A percentile compares a stretch with the other conserved stretches of the same genome.
These are phyloP conservation scores for Avena eriantha DNA, from an alignment of 176 grass and related monocot genomes.

Conservation along the genomic window DNA sequence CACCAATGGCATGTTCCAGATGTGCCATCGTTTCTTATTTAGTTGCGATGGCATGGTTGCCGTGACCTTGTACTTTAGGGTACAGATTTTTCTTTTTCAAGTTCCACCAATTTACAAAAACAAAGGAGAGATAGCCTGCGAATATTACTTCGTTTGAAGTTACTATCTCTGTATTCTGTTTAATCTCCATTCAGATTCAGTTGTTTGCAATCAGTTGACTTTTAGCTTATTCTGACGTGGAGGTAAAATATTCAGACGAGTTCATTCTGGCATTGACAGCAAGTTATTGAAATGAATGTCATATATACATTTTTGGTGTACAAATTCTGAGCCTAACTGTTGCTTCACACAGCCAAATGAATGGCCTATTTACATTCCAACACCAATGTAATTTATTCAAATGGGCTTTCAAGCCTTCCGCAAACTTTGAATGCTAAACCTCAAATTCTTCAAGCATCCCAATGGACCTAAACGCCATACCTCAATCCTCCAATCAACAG, in stretches of 20 bases:
- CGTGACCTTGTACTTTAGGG: slow-evolving; percentile 41
- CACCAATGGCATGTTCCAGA: slow-evolving; percentile 1
- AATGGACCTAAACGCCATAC: slow-evolving; percentile 7
- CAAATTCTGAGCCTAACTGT: not conserved
- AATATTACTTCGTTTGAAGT: not conserved
- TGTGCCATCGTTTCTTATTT: slow-evolving; percentile 43
- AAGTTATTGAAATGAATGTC: not conserved
- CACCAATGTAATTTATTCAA: not conserved
- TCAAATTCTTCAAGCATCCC: slow-evolving; percentile 28
- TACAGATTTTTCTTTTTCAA: not conserved
- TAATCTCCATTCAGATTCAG: not conserved
- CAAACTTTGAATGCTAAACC: not conserved
- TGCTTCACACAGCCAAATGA: not conserved
- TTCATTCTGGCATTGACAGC: not conserved
- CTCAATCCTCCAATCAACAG: not conserved
- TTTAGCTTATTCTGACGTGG: not conserved
- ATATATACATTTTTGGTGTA: not conserved
- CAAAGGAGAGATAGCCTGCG: not conserved
- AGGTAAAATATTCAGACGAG: slow-evolving; percentile 22
- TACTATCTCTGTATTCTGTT: not conserved
- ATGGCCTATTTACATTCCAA: slow-evolving; percentile 11
- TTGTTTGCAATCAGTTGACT: not conserved
- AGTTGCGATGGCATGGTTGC: slow-evolving; percentile 23
- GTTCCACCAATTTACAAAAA: not conserved
- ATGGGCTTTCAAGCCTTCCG: not conserved